These are phyloP conservation scores for Blastocystis sp. DNA, from an alignment of 352 stramenopile genomes.

Conservation along the genomic window DNA sequence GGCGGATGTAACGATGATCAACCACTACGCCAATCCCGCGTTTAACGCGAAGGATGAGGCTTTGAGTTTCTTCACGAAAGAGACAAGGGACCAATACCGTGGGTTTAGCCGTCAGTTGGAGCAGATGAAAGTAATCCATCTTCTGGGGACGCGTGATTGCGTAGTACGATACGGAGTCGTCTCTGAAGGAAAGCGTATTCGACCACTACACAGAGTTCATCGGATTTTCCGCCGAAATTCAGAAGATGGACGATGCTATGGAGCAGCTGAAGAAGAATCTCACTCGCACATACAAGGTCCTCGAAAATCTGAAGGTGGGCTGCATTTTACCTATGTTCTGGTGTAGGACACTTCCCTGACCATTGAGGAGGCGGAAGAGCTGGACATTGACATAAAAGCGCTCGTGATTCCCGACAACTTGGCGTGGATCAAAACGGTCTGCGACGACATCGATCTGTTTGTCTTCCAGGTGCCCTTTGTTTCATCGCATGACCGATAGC, in stretches of 20 bases:
- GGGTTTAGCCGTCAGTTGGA: slow-evolving; percentile 33
- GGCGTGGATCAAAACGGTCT: slow-evolving; percentile 66
- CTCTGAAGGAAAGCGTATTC: slow-evolving; percentile 60
- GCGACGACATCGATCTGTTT: slow-evolving; percentile 61
- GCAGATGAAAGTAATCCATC: slow-evolving; percentile 21
- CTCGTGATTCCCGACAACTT: slow-evolving; percentile 55
- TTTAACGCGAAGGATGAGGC: slow-evolving; percentile 59
- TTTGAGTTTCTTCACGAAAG: slow-evolving; percentile 30
- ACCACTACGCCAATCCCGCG: slow-evolving; percentile 61
- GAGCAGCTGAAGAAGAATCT: slow-evolving; percentile 55
- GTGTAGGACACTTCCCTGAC: slow-evolving; percentile 47
- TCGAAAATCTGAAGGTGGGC: slow-evolving; percentile 49
- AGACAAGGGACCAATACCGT: slow-evolving; percentile 31
- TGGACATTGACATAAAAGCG: background rate
- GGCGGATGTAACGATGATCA: slow-evolving; percentile 42
- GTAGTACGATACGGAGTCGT: slow-evolving; percentile 58
- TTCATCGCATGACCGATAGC: background rate
- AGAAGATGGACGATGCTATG: slow-evolving; percentile 63
- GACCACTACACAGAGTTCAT: slow-evolving; percentile 66
- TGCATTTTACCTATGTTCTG: background rate
- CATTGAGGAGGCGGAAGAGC: background rate
- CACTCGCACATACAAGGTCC: slow-evolving; percentile 27
- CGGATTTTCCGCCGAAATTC: slow-evolving; percentile 42
- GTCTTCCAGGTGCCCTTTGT: slow-evolving; percentile 35
- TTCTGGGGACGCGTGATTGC: background rate